Evolutionary conservation across 1,284 basidiomycete species (phyloP), one percentile per base, ranked within the genome.

Genomic region (Ustilago lituana): DNA sequence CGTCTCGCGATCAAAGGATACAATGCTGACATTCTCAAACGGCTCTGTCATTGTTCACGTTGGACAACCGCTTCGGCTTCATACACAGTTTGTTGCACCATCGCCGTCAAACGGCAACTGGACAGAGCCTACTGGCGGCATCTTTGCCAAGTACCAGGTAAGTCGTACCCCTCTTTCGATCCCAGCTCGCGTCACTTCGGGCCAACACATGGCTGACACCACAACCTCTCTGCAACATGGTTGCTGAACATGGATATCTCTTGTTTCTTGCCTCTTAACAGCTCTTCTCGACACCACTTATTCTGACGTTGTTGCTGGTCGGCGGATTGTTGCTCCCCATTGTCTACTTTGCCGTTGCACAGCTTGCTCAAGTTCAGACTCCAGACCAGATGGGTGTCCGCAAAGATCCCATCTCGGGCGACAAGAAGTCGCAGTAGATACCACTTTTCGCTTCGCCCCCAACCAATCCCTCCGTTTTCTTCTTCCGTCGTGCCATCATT

Each of bases 301-400:
- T 67, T 17, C 37, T 72, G 32, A 63, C 55, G 19, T 47, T 72
- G 26, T 6, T 66, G 5, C 48, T 72, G 9, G 57, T 66, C n/a
- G 64, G 64, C 19, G 69, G 59, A 10, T 20, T 72, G 12, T 26
- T 72, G 40, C 35, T 64, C 6, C 69, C 69, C 23, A 66, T 66
- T 41, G 59, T 64, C 12, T 58, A 59, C 52, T 63, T 72, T 49
- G 69, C 69, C 26, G 66, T 67, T 11, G 43, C 48, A n/a, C 69
- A 67, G 56, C 55, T 72, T 41, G 69, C 69, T 22, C 54, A 67
- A 27, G 49, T 72, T 1, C 63, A 72, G 49, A 59, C 57, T 17
- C 69, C 69, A 9, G 69, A 72, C 38, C 69, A 72, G 64, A 72
- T 72, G 52, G 69, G 69, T 35, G 63, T 67, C 3, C 55, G 64